These are phyloP conservation scores for Vanrija humicola DNA, from an alignment of 1,284 basidiomycete species.

Conservation along the genomic window DNA sequence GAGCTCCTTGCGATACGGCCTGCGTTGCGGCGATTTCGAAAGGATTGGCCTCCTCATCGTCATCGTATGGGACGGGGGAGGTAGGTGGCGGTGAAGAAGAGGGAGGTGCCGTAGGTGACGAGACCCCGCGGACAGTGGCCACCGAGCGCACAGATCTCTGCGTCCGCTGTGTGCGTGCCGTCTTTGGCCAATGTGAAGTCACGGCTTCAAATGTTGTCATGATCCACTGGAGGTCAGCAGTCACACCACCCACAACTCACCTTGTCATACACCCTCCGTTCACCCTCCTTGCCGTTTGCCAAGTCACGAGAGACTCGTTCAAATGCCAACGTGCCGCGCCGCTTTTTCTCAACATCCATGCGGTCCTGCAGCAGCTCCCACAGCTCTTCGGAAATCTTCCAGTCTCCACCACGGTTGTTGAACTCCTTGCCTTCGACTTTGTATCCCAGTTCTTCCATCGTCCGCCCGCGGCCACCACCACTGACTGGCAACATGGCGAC, in stretches of 20 bases:
- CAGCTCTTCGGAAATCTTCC: constrained; percentile 43
- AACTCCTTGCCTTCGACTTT: constrained; percentile 24
- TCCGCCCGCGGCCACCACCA: constrained; percentile 41
- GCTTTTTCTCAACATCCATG: constrained; percentile 50
- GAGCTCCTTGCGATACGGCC: constrained; percentile 29
- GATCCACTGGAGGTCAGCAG: constrained; percentile 54
- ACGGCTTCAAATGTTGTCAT: constrained; percentile 86
- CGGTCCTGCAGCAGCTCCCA: constrained; percentile 41
- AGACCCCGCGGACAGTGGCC: neutral
- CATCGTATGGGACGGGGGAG: constrained; percentile 19
- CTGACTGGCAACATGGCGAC: constrained; percentile 43
- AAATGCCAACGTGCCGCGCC: constrained; percentile 31
- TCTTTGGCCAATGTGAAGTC: constrained; percentile 44
- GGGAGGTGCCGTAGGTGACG: neutral
- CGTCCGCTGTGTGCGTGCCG: constrained; percentile 21
- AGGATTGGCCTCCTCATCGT: constrained; percentile 37
- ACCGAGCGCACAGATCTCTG: constrained; percentile 14
- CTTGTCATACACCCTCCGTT: constrained; percentile 50
- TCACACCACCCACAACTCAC: constrained; percentile 19
- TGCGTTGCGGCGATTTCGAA: constrained; percentile 37
- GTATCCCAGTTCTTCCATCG: constrained; percentile 42
- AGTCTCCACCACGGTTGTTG: constrained; percentile 45
- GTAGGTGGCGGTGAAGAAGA: constrained; percentile 29
- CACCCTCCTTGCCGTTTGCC: constrained; percentile 29
- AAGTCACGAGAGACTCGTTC: constrained; percentile 35